Percentiles rank a stretch among this genome's conserved stretches.
These are phyloP conservation scores for Phascolomyces articulosus DNA, from an alignment of 371 early-diverging fungal species.

Conservation along the genomic window DNA sequence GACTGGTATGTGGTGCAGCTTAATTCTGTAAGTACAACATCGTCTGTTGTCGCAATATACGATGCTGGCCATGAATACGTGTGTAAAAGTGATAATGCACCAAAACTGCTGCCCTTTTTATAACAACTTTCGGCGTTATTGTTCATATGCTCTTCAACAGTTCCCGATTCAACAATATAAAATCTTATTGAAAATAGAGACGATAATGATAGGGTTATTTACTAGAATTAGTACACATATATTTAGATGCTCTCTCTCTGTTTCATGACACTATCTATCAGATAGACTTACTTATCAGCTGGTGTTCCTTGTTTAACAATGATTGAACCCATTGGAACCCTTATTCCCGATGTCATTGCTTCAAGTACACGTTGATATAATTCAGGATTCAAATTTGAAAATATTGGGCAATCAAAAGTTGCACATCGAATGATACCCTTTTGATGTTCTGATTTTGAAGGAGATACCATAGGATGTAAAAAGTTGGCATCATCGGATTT, in stretches of 20 bases:
- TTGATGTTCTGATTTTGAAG: not conserved
- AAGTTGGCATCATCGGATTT: too few relatives aligned
- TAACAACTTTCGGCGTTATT: constrained; percentile 23
- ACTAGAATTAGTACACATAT: too few relatives aligned
- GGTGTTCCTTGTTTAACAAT: not conserved
- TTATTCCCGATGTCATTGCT: not conserved
- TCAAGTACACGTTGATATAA: not conserved
- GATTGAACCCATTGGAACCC: not conserved
- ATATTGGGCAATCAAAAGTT: not conserved
- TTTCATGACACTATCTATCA: not conserved
- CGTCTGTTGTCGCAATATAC: constrained; percentile 76
- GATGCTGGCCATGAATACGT: constrained; percentile 96
- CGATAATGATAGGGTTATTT: too few relatives aligned
- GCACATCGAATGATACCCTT: not conserved
- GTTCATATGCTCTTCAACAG: constrained; percentile 23
- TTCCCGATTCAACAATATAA: constrained; percentile 1
- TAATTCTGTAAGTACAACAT: constrained; percentile 90
- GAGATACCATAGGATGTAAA: not conserved
- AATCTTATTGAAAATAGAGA: not conserved
- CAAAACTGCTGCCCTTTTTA: constrained; percentile 63
- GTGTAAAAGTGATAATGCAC: constrained; percentile 97
- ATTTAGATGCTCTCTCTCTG: too few relatives aligned
- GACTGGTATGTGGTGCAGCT: constrained; percentile 93
- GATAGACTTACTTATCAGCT: not conserved
- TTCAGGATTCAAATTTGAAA: not conserved